A percentile compares a stretch with the other conserved stretches of the same genome.
Conservation (phyloP, 2,329 filamentous ascomycete genomes). For the Botrytis cinerea region DNA sequence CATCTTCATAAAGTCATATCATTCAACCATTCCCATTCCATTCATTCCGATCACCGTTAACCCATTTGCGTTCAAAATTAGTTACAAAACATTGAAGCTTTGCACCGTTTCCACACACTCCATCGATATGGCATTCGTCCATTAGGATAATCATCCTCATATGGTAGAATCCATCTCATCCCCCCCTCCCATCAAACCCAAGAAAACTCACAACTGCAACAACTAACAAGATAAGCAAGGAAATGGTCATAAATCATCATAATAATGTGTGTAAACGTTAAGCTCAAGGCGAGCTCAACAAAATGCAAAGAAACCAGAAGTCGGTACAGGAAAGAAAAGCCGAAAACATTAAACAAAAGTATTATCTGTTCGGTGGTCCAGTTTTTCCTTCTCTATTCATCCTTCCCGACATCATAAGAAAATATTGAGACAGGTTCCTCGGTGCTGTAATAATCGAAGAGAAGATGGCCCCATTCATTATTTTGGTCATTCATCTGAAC, state of each 20-base stretch:
- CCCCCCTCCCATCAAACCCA: background rate
- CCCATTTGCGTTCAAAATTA: background rate
- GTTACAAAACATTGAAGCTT: conserved; percentile 14
- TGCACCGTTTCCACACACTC: background rate
- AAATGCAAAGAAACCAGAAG: conserved; percentile 15
- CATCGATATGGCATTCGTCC: background rate
- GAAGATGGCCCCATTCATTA: conserved; percentile 17
- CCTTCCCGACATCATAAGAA: conserved; percentile 21
- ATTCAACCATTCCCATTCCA: conserved; percentile 6
- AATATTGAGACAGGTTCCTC: conserved; percentile 14
- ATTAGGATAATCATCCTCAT: background rate
- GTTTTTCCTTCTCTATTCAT: conserved; percentile 20
- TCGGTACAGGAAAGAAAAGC: background rate
- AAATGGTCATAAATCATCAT: conserved; percentile 25
- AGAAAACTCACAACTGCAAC: conserved; percentile 13
- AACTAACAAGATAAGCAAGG: background rate
- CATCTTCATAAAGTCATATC: conserved; percentile 12
- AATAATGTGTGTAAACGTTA: conserved; percentile 13
- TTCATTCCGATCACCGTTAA: background rate
- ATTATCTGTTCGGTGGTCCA: conserved; percentile 17
- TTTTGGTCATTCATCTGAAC: conserved; percentile 22
- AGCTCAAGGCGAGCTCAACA: background rate
- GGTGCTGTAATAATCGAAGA: conserved; percentile 12
- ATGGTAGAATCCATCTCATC: conserved; percentile 5
- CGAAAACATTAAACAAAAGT: conserved; percentile 12